Conservation (phyloP, 1,284 basidiomycete species). For the Ustilago nuda region DNA sequence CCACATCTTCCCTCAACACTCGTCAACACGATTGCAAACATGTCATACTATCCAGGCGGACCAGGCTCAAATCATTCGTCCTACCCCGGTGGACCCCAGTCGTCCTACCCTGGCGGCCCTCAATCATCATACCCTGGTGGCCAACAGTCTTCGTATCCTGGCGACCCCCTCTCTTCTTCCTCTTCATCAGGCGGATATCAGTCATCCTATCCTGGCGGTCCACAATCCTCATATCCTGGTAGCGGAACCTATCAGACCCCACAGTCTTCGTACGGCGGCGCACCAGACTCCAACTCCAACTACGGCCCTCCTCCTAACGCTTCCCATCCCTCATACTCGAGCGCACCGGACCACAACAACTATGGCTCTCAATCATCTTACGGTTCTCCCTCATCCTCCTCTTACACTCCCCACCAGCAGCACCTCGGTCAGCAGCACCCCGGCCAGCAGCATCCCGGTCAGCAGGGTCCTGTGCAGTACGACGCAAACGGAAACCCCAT, state of each 20-base stretch:
- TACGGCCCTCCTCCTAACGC: neutral
- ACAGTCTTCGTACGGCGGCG: neutral
- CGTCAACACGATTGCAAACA: neutral
- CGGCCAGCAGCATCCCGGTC: slow-evolving; percentile 21
- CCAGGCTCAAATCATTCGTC: slow-evolving; percentile 18
- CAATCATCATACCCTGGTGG: slow-evolving; percentile 44
- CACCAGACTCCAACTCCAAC: neutral
- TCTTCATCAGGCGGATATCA: slow-evolving; percentile 10
- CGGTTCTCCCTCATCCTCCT: slow-evolving; percentile 10
- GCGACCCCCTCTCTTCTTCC: slow-evolving; percentile 20
- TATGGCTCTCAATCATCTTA: slow-evolving; percentile 4
- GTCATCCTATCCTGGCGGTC: slow-evolving; percentile 26
- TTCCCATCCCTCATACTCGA: slow-evolving; percentile 16
- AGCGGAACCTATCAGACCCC: neutral
- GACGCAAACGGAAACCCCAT: slow-evolving; percentile 58
- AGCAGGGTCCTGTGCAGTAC: slow-evolving; percentile 49
- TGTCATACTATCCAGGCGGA: slow-evolving; percentile 42
- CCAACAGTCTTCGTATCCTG: slow-evolving; percentile 38
- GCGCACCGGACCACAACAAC: slow-evolving; percentile 30
- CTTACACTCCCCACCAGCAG: slow-evolving; percentile 10
- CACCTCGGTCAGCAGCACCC: slow-evolving; percentile 2
- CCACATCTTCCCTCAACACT: neutral
- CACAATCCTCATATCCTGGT: slow-evolving; percentile 10
- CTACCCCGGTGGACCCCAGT: slow-evolving; percentile 34
- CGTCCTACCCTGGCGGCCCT: slow-evolving; percentile 33